Conservation (phyloP, 768 basidiomycete genomes). For the Plicaturopsis crispa region DNA sequence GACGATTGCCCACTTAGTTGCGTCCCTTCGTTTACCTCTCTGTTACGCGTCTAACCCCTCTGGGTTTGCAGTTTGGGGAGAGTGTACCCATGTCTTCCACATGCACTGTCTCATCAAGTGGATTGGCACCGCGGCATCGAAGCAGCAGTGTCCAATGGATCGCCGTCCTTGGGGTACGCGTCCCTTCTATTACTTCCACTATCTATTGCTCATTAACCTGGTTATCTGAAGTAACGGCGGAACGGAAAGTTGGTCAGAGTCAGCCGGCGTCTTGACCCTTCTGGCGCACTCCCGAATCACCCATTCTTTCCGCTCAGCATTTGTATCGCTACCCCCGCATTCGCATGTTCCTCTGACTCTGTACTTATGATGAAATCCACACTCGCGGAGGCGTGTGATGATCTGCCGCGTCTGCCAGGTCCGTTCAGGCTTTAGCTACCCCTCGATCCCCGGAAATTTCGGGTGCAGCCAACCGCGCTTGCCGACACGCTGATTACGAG, state of each 20-base stretch:
- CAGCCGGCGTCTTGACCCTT: no score
- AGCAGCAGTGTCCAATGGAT: constrained; percentile 99
- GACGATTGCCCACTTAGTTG: constrained; percentile 90
- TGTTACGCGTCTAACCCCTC: background rate
- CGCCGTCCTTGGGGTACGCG: constrained; percentile 82
- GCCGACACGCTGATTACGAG: no score
- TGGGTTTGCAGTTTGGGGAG: constrained; percentile 79
- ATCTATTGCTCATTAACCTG: background rate
- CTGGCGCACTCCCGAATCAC: no score
- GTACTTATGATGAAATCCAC: no score
- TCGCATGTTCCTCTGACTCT: no score
- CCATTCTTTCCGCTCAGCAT: no score
- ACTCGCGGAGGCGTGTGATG: no score
- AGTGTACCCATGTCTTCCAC: constrained; percentile 96
- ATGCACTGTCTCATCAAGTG: constrained; percentile 98
- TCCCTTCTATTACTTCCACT: background rate
- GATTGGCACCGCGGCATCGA: constrained; percentile 84
- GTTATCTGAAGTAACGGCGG: constrained; percentile 37
- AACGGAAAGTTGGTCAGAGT: constrained; percentile 46
- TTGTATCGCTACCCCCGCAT: no score
- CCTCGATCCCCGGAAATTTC: no score
- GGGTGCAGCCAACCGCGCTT: no score
- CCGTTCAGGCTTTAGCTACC: no score
- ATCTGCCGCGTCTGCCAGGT: no score
- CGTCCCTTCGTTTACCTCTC: constrained; percentile 2